Percentiles rank a stretch among this genome's conserved stretches.
phyloP scores from a whole-genome alignment of 1,284 basidiomycete genomes.

The Earliella scabrosa region DNA sequence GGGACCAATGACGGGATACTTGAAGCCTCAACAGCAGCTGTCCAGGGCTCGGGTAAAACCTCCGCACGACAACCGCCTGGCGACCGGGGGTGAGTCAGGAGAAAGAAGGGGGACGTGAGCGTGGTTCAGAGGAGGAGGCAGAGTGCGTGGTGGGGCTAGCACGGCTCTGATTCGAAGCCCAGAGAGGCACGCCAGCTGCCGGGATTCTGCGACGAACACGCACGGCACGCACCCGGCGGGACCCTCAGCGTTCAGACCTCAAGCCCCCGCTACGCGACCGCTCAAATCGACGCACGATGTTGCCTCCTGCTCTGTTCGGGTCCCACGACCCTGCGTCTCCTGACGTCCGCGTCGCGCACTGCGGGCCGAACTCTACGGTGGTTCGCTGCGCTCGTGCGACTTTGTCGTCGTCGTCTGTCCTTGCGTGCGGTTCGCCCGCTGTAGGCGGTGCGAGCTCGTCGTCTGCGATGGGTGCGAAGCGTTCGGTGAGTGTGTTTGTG shows the following conservation, averaged over 20 bases:
- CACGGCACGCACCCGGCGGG: neutral
- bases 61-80: too few relatives aligned
- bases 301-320: conserved; percentile 1
- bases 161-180: too few relatives aligned
- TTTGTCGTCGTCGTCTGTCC: neutral
- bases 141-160: too few relatives aligned
- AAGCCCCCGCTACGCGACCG: conserved; percentile 1
- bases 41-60: too few relatives aligned
- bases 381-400: neutral
- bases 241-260: neutral
- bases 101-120: too few relatives aligned
- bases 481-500: too few relatives aligned
- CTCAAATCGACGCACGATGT: neutral
- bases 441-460: too few relatives aligned
- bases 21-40: too few relatives aligned
- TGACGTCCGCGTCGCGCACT: neutral
- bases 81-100: too few relatives aligned
- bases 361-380: neutral
- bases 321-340: conserved; percentile 3
- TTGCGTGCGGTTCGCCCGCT: too few relatives aligned
- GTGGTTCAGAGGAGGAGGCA: too few relatives aligned
- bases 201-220: neutral
- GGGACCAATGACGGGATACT: too few relatives aligned
- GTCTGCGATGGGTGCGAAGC: neutral
- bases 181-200: conserved; percentile 3